phyloP scores from a whole-genome alignment of 805 yeast genomes.

The Zygosaccharomyces pseudorouxii region DNA sequence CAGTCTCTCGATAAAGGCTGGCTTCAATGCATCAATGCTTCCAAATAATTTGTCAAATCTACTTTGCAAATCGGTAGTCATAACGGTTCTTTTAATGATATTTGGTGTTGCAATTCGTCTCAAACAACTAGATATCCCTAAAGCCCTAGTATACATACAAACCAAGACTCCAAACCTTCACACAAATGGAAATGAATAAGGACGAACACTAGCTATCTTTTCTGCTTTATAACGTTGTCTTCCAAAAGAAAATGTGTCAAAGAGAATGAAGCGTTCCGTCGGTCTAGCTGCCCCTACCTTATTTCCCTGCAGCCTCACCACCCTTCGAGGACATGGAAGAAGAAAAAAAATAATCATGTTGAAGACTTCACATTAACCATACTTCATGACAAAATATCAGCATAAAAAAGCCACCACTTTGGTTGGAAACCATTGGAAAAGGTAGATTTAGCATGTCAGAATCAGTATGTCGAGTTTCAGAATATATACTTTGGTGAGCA shows the following conservation, averaged over 20 bases:
- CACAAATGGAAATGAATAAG: neutral
- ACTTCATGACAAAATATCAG: neutral
- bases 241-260: neutral
- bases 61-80: constrained; percentile 16
- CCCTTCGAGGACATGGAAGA: neutral
- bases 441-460: constrained; percentile 3
- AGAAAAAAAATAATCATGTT: neutral
- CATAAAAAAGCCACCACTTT: neutral
- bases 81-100: constrained; percentile 5
- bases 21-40: constrained; percentile 70
- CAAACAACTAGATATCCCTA: constrained; percentile 1
- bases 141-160: constrained; percentile 7
- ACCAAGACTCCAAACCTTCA: neutral
- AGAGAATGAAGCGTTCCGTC: neutral
- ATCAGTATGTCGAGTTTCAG: constrained; percentile 9
- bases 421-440: neutral
- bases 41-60: constrained; percentile 35
- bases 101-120: neutral
- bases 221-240: neutral
- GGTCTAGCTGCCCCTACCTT: neutral
- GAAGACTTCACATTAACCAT: neutral
- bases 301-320: neutral
- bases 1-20: constrained; percentile 66
- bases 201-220: neutral
- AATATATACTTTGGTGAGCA: neutral